Evolutionary conservation across 345 rosid genomes (phyloP).

Genomic region (Camelina neglecta): DNA sequence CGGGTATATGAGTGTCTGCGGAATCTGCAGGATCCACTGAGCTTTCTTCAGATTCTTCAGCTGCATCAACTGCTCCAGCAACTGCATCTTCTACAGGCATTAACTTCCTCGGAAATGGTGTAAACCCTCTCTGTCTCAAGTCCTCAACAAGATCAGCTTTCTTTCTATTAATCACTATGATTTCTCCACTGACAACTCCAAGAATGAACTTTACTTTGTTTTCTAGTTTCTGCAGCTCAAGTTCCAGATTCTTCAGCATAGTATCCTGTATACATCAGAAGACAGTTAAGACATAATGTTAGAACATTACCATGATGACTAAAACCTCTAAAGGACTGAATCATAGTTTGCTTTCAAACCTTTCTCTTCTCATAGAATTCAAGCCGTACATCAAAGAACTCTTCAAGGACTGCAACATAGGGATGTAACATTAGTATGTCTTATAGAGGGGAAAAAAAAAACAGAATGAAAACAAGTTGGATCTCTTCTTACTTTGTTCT

Average conservation of each 20-base stretch:
- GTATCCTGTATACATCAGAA: constrained; percentile 56
- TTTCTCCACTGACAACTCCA: constrained; percentile 84
- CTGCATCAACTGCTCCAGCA: constrained; percentile 66
- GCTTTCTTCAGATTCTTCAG: constrained; percentile 65
- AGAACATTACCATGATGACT: background rate
- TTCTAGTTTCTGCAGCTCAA: constrained; percentile 72
- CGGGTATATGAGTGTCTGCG: constrained; percentile 42
- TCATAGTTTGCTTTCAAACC: constrained; percentile 46
- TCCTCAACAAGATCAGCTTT: constrained; percentile 76
- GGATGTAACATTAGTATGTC: background rate
- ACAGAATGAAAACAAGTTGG: constrained; percentile 1
- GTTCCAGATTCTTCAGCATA: constrained; percentile 62
- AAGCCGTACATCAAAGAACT: constrained; percentile 75
- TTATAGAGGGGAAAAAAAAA: background rate
- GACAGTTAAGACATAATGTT: background rate
- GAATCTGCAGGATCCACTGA: constrained; percentile 34
- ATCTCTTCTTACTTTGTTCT: constrained; percentile 66
- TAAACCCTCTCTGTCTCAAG: constrained; percentile 73
- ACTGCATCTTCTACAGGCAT: constrained; percentile 64
- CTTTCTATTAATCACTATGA: constrained; percentile 79
- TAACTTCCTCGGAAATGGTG: constrained; percentile 77
- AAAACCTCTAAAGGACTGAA: constrained; percentile 3
- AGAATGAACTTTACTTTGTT: constrained; percentile 87
- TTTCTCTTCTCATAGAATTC: constrained; percentile 71
- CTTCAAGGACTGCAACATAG: constrained; percentile 73